Evolutionary conservation across 768 basidiomycete genomes (phyloP).

Genomic region (Coprinopsis sp.): DNA sequence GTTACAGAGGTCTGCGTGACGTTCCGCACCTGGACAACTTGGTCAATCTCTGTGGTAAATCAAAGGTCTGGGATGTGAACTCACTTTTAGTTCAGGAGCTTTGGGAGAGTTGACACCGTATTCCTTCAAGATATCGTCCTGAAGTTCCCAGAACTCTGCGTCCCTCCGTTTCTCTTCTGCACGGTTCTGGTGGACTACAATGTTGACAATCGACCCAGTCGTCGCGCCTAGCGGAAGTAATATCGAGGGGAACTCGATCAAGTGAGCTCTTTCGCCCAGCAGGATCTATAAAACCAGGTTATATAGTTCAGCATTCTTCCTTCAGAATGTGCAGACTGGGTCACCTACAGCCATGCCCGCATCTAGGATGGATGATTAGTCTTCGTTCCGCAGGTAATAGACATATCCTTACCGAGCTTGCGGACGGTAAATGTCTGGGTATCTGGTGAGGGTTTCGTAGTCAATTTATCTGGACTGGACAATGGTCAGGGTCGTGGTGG

Average conservation of each 20-base stretch:
- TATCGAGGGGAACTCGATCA: slow-evolving; percentile 97
- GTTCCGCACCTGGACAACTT: slow-evolving; percentile 64
- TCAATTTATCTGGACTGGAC: no score
- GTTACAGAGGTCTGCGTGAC: slow-evolving; percentile 96
- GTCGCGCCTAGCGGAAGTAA: slow-evolving; percentile 89
- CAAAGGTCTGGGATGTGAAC: slow-evolving; percentile 13
- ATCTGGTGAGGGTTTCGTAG: slow-evolving; percentile 38
- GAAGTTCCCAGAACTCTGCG: slow-evolving; percentile 78
- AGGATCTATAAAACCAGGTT: slow-evolving; percentile 56
- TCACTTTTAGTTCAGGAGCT: slow-evolving; percentile 69
- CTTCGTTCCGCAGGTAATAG: background rate
- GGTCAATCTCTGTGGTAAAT: background rate
- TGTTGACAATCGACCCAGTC: slow-evolving; percentile 95
- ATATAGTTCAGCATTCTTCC: background rate
- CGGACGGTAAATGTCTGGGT: slow-evolving; percentile 92
- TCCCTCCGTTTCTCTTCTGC: slow-evolving; percentile 80
- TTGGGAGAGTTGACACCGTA: slow-evolving; percentile 69
- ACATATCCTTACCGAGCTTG: slow-evolving; percentile 71
- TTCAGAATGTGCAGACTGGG: slow-evolving; percentile 3
- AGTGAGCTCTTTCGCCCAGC: slow-evolving; percentile 88
- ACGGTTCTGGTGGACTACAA: slow-evolving; percentile 86
- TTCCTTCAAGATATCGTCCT: slow-evolving; percentile 69
- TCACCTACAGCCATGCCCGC: slow-evolving; percentile 85
- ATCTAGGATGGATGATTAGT: slow-evolving; percentile 42
- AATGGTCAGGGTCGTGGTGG: no score